These are phyloP conservation scores for Penicillium nordicum DNA, from an alignment of 2,329 filamentous ascomycete species.

Conservation along the genomic window DNA sequence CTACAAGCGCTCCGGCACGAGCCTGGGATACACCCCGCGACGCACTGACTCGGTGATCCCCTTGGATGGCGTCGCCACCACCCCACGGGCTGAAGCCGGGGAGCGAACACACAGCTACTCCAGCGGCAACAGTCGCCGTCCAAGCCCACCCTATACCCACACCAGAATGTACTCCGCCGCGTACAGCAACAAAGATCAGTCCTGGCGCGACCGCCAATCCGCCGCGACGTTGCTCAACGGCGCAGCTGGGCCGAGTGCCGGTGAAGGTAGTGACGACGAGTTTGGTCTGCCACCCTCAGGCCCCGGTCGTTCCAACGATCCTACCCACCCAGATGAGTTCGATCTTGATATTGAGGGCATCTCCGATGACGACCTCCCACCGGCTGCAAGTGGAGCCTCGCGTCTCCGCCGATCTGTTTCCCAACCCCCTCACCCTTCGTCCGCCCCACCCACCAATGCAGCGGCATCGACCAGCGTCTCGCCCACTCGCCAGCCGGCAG, in stretches of 20 bases:
- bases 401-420: slow-evolving; percentile 38
- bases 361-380: slow-evolving; percentile 59
- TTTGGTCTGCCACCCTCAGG: slow-evolving; percentile 41
- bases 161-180: slow-evolving; percentile 52
- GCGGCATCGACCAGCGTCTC: slow-evolving; percentile 26
- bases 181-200: slow-evolving; percentile 46
- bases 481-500: slow-evolving; percentile 28
- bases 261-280: slow-evolving; percentile 49
- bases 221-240: slow-evolving; percentile 52
- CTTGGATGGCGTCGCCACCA: slow-evolving; percentile 50
- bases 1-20: slow-evolving; percentile 73
- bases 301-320: slow-evolving; percentile 42
- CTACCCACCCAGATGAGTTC: slow-evolving; percentile 30
- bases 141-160: slow-evolving; percentile 49
- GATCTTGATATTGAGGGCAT: slow-evolving; percentile 40
- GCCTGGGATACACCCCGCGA: slow-evolving; percentile 73
- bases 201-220: slow-evolving; percentile 40
- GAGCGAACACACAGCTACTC: slow-evolving; percentile 50
- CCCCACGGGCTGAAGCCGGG: slow-evolving; percentile 32
- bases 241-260: slow-evolving; percentile 24
- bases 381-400: slow-evolving; percentile 43
- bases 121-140: slow-evolving; percentile 54
- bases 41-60: slow-evolving; percentile 58
- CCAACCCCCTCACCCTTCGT: slow-evolving; percentile 27
- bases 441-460: slow-evolving; percentile 19